A percentile compares a stretch with the other conserved stretches of the same genome.
Conservation (phyloP, 2,329 filamentous ascomycete genomes). For the Pseudogymnoascus sp. region DNA sequence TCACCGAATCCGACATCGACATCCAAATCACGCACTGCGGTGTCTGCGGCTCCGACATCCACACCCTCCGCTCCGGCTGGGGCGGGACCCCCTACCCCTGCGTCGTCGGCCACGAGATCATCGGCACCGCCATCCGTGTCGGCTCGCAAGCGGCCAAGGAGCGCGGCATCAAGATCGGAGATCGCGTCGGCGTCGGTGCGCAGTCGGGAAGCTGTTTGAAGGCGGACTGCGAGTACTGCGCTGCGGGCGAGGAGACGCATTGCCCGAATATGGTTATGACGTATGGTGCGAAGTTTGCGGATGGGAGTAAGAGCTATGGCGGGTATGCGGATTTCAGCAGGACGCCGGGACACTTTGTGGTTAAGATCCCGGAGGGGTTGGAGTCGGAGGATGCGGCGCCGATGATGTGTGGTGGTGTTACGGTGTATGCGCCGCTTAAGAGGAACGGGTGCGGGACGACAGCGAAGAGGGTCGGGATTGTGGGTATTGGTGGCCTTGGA, state of each 20-base stretch:
- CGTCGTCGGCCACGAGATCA: constrained; percentile 40
- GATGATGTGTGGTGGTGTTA: constrained; percentile 69
- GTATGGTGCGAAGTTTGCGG: constrained; percentile 20
- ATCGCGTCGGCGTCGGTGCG: constrained; percentile 42
- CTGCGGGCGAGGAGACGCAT: constrained; percentile 22
- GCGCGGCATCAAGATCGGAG: constrained; percentile 37
- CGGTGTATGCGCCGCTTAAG: constrained; percentile 59
- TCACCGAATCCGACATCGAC: constrained; percentile 36
- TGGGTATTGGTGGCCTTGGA: constrained; percentile 64
- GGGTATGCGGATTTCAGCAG: constrained; percentile 33
- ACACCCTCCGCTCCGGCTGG: constrained; percentile 22
- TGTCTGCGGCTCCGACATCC: constrained; percentile 33
- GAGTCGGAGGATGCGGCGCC: constrained; percentile 47
- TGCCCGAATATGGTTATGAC: constrained; percentile 19
- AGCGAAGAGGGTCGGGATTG: constrained; percentile 59
- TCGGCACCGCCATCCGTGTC: constrained; percentile 35
- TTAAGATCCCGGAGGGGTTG: constrained; percentile 44
- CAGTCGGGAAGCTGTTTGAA: constrained; percentile 36
- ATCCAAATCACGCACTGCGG: constrained; percentile 40
- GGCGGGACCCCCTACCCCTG: constrained; percentile 22
- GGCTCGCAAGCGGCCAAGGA: constrained; percentile 25
- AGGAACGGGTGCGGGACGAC: constrained; percentile 53
- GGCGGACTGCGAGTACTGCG: constrained; percentile 22
- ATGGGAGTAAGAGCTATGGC: constrained; percentile 9
- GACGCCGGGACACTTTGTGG: constrained; percentile 47